Evolutionary conservation across 345 rosid genomes (phyloP).

Genomic region (Populus alba): DNA sequence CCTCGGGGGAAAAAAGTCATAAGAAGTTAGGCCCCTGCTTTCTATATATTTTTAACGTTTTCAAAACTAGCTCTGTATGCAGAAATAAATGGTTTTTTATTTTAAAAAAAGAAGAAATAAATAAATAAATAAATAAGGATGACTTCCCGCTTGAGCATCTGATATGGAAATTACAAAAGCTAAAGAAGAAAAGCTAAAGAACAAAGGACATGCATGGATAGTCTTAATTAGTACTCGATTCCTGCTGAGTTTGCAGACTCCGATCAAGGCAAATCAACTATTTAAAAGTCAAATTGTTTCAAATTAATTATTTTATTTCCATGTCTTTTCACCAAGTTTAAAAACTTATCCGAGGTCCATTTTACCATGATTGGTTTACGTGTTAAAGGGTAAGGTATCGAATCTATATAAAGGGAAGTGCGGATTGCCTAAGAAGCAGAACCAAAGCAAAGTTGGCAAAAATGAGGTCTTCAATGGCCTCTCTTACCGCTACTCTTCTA

Average conservation of each 20-base stretch:
- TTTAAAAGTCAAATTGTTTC: neutral
- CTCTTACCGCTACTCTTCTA: constrained; percentile 44
- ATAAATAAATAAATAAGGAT: neutral
- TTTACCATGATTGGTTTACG: constrained; percentile 13
- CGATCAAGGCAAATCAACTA: neutral
- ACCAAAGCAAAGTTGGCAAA: constrained; percentile 13
- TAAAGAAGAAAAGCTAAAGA: neutral
- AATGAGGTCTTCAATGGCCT: constrained; percentile 56
- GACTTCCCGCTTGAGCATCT: neutral
- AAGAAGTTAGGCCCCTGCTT: neutral
- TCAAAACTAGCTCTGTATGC: neutral
- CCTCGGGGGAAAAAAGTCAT: neutral
- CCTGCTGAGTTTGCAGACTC: neutral
- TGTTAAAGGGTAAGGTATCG: constrained; percentile 11
- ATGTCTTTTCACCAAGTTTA: neutral
- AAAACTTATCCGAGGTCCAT: neutral
- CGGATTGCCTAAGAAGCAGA: constrained; percentile 28
- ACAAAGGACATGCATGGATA: neutral
- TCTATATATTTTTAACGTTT: neutral
- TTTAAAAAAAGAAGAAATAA: neutral
- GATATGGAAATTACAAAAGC: neutral
- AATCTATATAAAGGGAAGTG: constrained; percentile 57
- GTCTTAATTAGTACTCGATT: neutral
- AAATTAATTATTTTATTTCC: neutral
- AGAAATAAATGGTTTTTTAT: too few species aligned